Base-by-base conservation (phyloP, 192 early-diverging fungal genomes). In the Rhizoclosmatium sp. region DNA sequence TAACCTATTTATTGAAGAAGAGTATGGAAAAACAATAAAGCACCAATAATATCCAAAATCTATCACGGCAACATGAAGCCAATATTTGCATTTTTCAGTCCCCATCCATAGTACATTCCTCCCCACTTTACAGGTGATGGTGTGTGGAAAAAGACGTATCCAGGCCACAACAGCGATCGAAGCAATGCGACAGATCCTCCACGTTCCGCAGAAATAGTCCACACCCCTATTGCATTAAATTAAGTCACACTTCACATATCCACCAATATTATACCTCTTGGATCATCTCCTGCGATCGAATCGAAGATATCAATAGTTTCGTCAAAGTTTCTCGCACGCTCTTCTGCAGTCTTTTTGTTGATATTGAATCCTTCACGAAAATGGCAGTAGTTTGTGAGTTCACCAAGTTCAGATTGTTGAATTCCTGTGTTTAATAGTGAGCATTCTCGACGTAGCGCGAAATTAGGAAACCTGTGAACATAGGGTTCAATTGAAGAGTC, bases 271-370 rank as follows among this genome's bases (percentile, higher is more conserved):
- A 74, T 4, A 87, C 87, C 89, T 78, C 86, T 81, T 77, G 89
- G 87, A 39, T 83, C 77, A 69, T 90, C 89, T 41, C 61, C 67
- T 9, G 82, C 67, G 64, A 90, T 86, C 5, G 77, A 59, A 42
- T 87, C 87, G 81, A 90, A 88, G 59, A 90, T 85, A 74, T 90
- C 89, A 65, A 90, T 86, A 3, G 79, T 75, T 68, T 87, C 84
- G 65, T 90, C 87, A 70, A 86, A 89, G 16, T 68, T 71, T 46
- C 84, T 76, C 41, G 80, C 83, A 48, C 87, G 75, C 67, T 90
- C 89, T 12, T 66, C 49, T 12, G 89, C 76, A 0, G 82, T 83
- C 69, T 77, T 82, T 64, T 76, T 80, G 69, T 84, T 82, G 78
- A 88, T 81, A 48, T 89, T 76, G 65, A 86, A 90, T n/a, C 89